Conservation (phyloP, 2,329 filamentous ascomycete genomes). For the Colletotrichum sp. region DNA sequence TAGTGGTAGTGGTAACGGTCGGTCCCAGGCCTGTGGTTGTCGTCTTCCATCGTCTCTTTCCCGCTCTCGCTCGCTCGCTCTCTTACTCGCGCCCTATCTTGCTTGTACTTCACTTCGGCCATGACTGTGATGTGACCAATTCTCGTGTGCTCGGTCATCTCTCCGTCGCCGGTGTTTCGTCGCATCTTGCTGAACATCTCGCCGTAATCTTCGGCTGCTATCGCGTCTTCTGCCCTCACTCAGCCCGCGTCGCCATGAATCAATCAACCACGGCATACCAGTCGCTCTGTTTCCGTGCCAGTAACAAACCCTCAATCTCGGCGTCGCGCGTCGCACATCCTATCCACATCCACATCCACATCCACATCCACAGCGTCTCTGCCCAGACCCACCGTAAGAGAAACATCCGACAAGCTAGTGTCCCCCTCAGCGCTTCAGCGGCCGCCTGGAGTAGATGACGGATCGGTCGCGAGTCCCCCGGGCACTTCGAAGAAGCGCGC, state of each 20-base stretch:
- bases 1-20: background rate
- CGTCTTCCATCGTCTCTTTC: background rate
- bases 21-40: background rate
- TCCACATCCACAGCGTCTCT: conserved; percentile 3
- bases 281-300: background rate
- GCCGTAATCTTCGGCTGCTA: background rate
- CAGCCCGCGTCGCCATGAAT: background rate
- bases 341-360: background rate
- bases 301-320: background rate
- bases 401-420: background rate
- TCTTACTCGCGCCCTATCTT: background rate
- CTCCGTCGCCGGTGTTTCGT: background rate
- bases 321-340: background rate
- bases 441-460: background rate
- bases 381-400: background rate
- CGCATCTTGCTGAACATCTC: background rate
- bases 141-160: background rate
- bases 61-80: background rate
- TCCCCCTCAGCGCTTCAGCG: background rate
- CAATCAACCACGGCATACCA: background rate
- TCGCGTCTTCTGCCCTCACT: background rate
- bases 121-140: background rate
- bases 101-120: background rate
- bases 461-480: background rate
- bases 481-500: background rate